Evolutionary conservation across 208 protist genomes (phyloP).

Genomic region (Acanthamoeba sp.): DNA sequence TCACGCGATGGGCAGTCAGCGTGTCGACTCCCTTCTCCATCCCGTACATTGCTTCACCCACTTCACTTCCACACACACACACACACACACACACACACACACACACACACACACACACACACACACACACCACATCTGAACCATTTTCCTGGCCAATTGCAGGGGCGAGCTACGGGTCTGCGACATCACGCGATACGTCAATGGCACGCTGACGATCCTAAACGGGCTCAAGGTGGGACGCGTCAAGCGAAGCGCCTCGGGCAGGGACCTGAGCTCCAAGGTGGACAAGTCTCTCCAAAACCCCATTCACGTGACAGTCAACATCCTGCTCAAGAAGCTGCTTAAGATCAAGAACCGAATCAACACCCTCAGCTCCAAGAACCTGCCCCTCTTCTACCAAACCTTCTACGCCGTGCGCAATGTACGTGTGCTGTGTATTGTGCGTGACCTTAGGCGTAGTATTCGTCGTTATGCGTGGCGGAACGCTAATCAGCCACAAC

Average conservation of each 20-base stretch:
- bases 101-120: neutral
- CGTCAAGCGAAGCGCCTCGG: neutral
- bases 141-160: neutral
- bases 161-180: slow-evolving; percentile 30
- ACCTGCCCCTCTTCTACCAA: neutral
- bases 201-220: neutral
- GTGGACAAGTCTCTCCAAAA: slow-evolving; percentile 5
- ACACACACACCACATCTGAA: neutral
- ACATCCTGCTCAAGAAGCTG: slow-evolving; percentile 62
- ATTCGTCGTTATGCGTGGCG: too few relatives aligned
- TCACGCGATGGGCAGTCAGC: slow-evolving; percentile 67
- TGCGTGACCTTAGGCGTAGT: neutral
- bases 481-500: too few relatives aligned
- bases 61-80: neutral
- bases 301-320: slow-evolving; percentile 50
- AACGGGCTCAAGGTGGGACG: neutral
- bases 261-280: neutral
- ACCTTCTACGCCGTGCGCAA: slow-evolving; percentile 9
- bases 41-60: neutral
- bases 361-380: neutral
- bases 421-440: neutral
- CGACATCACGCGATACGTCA: slow-evolving; percentile 64
- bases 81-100: neutral
- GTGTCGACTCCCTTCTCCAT: neutral
- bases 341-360: slow-evolving; percentile 68